These are phyloP conservation scores for Cardamine chenopodiifolia DNA, from an alignment of 345 rosid genomes.

Conservation along the genomic window DNA sequence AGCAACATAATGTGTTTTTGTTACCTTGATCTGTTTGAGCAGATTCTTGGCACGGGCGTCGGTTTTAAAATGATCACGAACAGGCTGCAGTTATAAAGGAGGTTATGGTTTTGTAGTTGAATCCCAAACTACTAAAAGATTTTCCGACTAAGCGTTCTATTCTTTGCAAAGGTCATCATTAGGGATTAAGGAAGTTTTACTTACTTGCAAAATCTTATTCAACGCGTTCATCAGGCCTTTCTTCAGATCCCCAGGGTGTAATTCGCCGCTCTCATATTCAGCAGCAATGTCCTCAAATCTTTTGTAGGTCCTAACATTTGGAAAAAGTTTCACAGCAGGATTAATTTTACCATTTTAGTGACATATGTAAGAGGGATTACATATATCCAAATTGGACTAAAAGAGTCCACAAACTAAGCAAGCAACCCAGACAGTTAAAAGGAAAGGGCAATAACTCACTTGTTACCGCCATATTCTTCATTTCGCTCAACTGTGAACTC, in stretches of 20 bases:
- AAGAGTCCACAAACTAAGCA: neutral
- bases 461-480: conserved; percentile 68
- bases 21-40: conserved; percentile 75
- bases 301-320: conserved; percentile 53
- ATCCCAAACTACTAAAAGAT: neutral
- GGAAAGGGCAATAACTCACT: conserved; percentile 51
- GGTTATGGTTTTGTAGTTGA: neutral
- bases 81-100: conserved; percentile 56
- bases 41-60: conserved; percentile 69
- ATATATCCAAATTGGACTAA: neutral
- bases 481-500: conserved; percentile 73
- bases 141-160: neutral
- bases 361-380: neutral
- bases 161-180: neutral
- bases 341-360: neutral
- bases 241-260: conserved; percentile 83
- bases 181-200: conserved; percentile 10
- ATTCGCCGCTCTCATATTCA: conserved; percentile 61
- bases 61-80: conserved; percentile 70
- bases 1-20: conserved; percentile 9
- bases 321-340: conserved; percentile 5
- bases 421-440: neutral
- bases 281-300: conserved; percentile 69
- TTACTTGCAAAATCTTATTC: conserved; percentile 75
- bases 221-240: conserved; percentile 65